Evolutionary conservation across 208 protist genomes (phyloP).

Genomic region (Herpetomonas tarakana): DNA sequence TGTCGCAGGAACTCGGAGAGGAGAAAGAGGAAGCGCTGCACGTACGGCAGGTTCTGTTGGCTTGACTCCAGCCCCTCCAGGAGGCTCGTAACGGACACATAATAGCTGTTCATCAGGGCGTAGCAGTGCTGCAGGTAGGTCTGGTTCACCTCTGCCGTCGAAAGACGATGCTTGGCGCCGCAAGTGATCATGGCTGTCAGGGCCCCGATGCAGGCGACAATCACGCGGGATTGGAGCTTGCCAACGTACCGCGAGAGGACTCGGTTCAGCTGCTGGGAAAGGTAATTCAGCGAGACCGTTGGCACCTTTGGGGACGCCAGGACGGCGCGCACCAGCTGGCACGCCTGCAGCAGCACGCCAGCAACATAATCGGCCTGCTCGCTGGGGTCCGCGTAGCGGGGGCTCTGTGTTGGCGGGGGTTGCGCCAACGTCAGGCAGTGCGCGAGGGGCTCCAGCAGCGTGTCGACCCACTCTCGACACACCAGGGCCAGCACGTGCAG

Average conservation of each 20-base stretch:
- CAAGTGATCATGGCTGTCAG: conserved; percentile 76
- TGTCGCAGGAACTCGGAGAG: conserved; percentile 81
- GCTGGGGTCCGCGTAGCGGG: neutral
- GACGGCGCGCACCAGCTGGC: conserved; percentile 38
- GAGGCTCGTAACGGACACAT: conserved; percentile 50
- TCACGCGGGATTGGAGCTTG: conserved; percentile 73
- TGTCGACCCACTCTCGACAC: conserved; percentile 50
- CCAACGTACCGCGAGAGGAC: conserved; percentile 84
- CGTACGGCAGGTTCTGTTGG: conserved; percentile 59
- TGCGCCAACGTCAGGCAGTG: conserved; percentile 21
- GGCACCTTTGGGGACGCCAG: conserved; percentile 44
- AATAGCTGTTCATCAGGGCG: conserved; percentile 85
- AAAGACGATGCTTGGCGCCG: conserved; percentile 30
- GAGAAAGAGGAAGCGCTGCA: conserved; percentile 83
- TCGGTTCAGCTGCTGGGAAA: conserved; percentile 42
- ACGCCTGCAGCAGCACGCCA: conserved; percentile 50
- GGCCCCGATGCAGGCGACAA: conserved; percentile 57
- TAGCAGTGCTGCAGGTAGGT: conserved; percentile 81
- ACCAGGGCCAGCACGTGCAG: conserved; percentile 53
- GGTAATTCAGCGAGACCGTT: conserved; percentile 48
- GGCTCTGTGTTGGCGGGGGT: neutral
- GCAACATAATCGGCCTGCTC: conserved; percentile 26
- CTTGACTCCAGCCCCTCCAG: conserved; percentile 39
- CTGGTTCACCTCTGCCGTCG: conserved; percentile 32
- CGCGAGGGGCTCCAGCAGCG: conserved; percentile 43